These are phyloP conservation scores for Podospora conica DNA, from an alignment of 495 filamentous ascomycete species.

Conservation along the genomic window DNA sequence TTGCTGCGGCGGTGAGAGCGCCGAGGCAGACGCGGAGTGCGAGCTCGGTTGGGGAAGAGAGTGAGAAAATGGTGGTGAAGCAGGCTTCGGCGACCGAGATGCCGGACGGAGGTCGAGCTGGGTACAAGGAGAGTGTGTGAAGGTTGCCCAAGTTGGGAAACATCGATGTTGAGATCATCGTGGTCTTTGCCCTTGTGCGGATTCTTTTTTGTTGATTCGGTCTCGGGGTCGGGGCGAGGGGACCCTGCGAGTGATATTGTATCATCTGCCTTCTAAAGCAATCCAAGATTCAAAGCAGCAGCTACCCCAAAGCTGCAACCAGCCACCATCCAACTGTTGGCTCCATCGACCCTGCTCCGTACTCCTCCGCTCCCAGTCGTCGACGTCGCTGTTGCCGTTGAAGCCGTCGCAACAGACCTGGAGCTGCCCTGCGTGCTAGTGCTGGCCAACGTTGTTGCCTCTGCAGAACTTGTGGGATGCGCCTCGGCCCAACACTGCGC, in stretches of 20 bases:
- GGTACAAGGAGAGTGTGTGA: neutral
- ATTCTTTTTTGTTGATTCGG: neutral
- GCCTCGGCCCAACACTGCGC: constrained; percentile 1
- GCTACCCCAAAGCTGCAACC: too few relatives aligned
- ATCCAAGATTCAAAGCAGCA: too few relatives aligned
- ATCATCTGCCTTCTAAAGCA: too few relatives aligned
- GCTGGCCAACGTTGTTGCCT: neutral
- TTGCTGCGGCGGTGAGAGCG: constrained; percentile 10
- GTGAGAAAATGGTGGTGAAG: neutral
- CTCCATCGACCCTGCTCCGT: too few relatives aligned
- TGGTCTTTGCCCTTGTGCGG: too few relatives aligned
- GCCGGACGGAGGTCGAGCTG: neutral
- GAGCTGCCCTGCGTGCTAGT: neutral
- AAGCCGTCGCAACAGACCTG: neutral
- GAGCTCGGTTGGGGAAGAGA: neutral
- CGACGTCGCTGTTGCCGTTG: neutral
- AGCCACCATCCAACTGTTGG: too few relatives aligned
- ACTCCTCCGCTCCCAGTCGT: too few relatives aligned
- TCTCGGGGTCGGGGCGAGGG: too few relatives aligned
- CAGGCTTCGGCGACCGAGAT: neutral
- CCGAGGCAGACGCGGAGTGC: neutral
- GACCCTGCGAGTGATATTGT: too few relatives aligned
- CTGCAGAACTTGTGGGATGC: neutral
- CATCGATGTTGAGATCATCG: neutral
- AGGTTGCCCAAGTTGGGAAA: neutral